These are phyloP conservation scores for Berkeleyomyces basicola DNA, from an alignment of 2,329 filamentous ascomycete genomes.

Conservation along the genomic window DNA sequence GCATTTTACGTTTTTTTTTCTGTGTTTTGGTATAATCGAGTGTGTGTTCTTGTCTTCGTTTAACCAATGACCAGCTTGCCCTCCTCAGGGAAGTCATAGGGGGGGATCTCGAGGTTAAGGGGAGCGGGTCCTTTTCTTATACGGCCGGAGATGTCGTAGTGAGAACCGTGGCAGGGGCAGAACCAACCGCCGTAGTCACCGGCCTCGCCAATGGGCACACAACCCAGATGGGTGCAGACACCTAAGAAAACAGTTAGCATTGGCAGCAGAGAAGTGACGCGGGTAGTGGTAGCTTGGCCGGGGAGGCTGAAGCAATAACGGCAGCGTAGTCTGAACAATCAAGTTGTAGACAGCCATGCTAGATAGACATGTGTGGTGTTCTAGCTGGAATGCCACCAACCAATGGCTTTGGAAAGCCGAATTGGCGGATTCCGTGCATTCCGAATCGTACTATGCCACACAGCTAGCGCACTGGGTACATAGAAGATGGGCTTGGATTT, in stretches of 20 bases:
- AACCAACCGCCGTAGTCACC: constrained; percentile 99
- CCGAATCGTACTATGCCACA: background rate
- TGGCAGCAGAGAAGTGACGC: background rate
- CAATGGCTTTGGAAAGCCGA: background rate
- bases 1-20: constrained; percentile 11
- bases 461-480: background rate
- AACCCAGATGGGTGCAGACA: constrained; percentile 98
- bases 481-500: constrained; percentile 8
- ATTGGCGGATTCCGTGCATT: background rate
- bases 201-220: constrained; percentile 96
- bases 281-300: background rate
- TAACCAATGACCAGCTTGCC: constrained; percentile 87
- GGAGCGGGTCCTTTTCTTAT: constrained; percentile 95
- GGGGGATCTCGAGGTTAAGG: constrained; percentile 89
- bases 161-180: constrained; percentile 99
- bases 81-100: constrained; percentile 86
- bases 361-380: background rate
- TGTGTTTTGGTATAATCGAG: constrained; percentile 9
- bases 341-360: background rate
- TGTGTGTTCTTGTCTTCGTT: constrained; percentile 19
- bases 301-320: background rate
- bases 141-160: constrained; percentile 98
- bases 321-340: background rate
- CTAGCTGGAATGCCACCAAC: no score
- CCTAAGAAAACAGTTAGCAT: constrained; percentile 31